A percentile compares a stretch with the other conserved stretches of the same genome.
Conservation (phyloP, 192 early-diverging fungal species). For the Coemansia sp. region DNA sequence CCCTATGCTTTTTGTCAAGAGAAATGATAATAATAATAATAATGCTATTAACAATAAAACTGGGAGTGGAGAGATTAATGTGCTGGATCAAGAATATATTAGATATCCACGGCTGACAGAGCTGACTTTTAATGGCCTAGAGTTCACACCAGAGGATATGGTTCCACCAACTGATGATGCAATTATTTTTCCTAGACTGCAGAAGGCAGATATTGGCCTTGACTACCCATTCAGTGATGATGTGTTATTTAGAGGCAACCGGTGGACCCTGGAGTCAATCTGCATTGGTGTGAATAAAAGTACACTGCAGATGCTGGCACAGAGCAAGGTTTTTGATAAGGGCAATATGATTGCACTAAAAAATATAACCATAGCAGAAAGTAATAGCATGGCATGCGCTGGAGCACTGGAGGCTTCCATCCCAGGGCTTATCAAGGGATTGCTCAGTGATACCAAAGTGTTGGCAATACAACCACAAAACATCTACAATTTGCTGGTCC, state of each 20-base stretch:
- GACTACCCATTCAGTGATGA: background rate
- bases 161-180: background rate
- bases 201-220: background rate
- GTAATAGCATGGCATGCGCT: too few relatives aligned
- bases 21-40: too few relatives aligned
- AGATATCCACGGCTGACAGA: background rate
- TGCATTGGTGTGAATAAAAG: too few relatives aligned
- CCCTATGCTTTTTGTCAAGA: too few relatives aligned
- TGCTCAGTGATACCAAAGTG: background rate
- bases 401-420: background rate
- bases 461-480: background rate
- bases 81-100: background rate
- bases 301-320: background rate
- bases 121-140: background rate
- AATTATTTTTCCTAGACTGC: background rate
- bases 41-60: too few relatives aligned
- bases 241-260: background rate
- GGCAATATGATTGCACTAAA: background rate
- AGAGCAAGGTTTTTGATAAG: background rate
- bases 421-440: background rate
- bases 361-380: background rate
- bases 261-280: background rate
- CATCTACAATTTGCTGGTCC: background rate
- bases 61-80: background rate
- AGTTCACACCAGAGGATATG: background rate